Conservation (phyloP, 164 flowering plant species). For the Nymphaea thermarum region DNA sequence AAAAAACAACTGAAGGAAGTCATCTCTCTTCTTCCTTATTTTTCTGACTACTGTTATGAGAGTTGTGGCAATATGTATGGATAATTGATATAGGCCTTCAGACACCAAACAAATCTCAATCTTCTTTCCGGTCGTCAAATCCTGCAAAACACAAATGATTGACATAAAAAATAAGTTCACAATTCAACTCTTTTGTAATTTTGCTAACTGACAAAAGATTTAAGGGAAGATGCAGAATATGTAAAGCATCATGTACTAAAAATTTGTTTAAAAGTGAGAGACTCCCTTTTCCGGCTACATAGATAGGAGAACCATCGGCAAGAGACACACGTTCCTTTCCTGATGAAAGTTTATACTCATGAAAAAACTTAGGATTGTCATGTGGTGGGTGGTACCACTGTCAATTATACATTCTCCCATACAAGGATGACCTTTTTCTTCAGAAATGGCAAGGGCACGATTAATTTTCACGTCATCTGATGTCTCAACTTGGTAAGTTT, state of each 20-base stretch:
- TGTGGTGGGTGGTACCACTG: slow-evolving; percentile 3
- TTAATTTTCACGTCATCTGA: no score
- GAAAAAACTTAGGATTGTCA: neutral
- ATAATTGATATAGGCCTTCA: neutral
- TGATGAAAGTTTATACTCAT: neutral
- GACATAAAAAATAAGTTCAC: slow-evolving; percentile 7
- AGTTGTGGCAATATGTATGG: no score
- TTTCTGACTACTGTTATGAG: no score
- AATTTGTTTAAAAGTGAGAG: neutral
- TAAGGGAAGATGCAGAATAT: slow-evolving; percentile 1
- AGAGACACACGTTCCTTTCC: neutral
- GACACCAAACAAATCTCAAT: neutral
- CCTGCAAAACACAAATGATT: neutral
- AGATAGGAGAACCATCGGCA: slow-evolving; percentile 2
- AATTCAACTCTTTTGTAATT: slow-evolving; percentile 4
- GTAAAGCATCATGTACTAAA: neutral
- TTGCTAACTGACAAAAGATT: slow-evolving; percentile 3
- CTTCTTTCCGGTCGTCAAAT: neutral
- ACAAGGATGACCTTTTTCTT: neutral
- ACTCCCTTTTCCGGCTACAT: slow-evolving; percentile 1
- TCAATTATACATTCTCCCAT: slow-evolving; percentile 2
- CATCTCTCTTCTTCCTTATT: no score
- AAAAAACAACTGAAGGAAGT: no score
- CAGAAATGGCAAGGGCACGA: neutral
- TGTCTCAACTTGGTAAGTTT: no score